Evolutionary conservation across 2,329 filamentous ascomycete species (phyloP), one percentile per base, ranked within the genome.

Genomic region (Aspergillus thermomutatus): DNA sequence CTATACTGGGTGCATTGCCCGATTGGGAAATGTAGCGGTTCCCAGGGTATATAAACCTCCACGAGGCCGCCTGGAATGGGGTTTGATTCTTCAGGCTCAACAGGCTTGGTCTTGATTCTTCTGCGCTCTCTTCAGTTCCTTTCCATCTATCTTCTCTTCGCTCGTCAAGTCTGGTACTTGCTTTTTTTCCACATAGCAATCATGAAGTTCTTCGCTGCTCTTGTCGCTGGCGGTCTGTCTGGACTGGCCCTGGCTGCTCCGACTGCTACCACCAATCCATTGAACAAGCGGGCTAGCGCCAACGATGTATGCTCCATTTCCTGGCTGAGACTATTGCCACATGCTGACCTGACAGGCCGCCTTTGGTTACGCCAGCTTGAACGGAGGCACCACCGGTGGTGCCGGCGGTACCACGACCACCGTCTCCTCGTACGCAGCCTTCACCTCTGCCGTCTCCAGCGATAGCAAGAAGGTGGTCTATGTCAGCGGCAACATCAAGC

Each of bases 331-430:
- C n/a, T n/a, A n/a, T n/a, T n/a, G n/a, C n/a, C n/a, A n/a, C n/a
- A n/a, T n/a, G n/a, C 17, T 40, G 4, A 14, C 28, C 0, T 1
- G 23, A 31, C 23, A 70, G 64, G 59, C 59, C 21, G 68, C 69
- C 27, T 68, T 72, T 46, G 80, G 80, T 27, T 82, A 78, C 63
- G 79, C 76, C 48, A 77, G 75, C 21, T 63, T 75, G 59, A 81
- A 81, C 53, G 79, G 77, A 41, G 79, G 81, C 52, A 85, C 82
- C 3, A 84, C 77, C 4, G 83, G 83, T 53, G 83, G 83, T 52
- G 72, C 76, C 25, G 80, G 79, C n/a, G 83, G 82, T 50, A 74
- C 79, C 2, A 82, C 82, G 9, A 81, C 79, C 28, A 84, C 82
- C 9, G 83, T 85, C 53, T 79, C 79, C 21, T 77, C 76, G 5